phyloP scores from a whole-genome alignment of 495 filamentous ascomycete genomes.

The Parmelia sp. region DNA sequence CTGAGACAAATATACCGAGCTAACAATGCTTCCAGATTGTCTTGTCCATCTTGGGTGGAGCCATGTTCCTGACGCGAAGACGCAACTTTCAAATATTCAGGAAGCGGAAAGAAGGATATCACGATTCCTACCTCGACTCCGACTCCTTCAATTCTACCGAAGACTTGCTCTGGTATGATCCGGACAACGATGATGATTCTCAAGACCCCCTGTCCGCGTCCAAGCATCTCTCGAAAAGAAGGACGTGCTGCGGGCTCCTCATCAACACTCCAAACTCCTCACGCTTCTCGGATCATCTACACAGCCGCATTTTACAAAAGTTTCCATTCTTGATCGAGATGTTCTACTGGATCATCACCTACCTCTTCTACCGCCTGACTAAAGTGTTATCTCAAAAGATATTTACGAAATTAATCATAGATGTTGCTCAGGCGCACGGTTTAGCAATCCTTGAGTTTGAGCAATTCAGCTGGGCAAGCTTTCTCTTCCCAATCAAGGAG shows the following conservation, averaged over 20 bases:
- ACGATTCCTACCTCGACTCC: conserved; percentile 35
- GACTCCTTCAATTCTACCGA: conserved; percentile 38
- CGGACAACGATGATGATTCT: conserved; percentile 31
- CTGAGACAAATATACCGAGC: conserved; percentile 5
- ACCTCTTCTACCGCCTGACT: conserved; percentile 57
- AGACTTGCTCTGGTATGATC: conserved; percentile 35
- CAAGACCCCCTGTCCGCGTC: conserved; percentile 27
- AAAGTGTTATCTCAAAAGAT: conserved; percentile 52
- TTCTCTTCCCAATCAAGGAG: conserved; percentile 52
- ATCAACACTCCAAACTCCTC: conserved; percentile 54
- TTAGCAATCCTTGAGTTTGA: conserved; percentile 57
- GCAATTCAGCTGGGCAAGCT: conserved; percentile 46
- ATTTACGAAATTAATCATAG: conserved; percentile 57
- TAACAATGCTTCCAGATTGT: conserved; percentile 42
- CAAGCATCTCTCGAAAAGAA: conserved; percentile 42
- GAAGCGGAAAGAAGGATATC: conserved; percentile 27
- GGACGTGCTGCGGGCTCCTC: conserved; percentile 39
- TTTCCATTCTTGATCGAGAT: conserved; percentile 55
- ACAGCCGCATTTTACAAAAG: conserved; percentile 48
- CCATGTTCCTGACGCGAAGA: conserved; percentile 51
- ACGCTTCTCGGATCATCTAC: conserved; percentile 48
- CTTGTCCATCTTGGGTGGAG: conserved; percentile 49
- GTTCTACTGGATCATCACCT: conserved; percentile 66
- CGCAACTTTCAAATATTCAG: conserved; percentile 43
- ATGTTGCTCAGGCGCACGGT: conserved; percentile 59